Percentiles rank a stretch among this genome's conserved stretches.
phyloP scores from a whole-genome alignment of 495 filamentous ascomycete genomes.

The Chlorociboria aeruginascens region DNA sequence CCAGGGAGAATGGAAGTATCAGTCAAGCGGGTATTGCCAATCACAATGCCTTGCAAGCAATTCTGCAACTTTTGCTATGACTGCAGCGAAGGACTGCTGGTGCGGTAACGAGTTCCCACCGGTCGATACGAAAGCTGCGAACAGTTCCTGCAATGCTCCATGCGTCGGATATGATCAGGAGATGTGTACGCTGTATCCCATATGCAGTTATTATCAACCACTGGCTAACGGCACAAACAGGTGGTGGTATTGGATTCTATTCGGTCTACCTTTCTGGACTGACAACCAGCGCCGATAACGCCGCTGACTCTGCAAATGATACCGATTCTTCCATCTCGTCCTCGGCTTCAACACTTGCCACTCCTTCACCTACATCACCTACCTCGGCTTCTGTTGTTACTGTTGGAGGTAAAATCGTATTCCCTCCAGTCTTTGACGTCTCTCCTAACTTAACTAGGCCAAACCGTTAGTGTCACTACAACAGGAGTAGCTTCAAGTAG shows the following conservation, averaged over 20 bases:
- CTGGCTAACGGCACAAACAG: slow-evolving; percentile 29
- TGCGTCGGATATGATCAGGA: slow-evolving; percentile 43
- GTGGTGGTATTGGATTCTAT: slow-evolving; percentile 35
- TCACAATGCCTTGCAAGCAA: slow-evolving; percentile 21
- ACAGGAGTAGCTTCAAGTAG: slow-evolving; percentile 1
- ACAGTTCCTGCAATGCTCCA: slow-evolving; percentile 37
- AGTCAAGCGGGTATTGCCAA: slow-evolving; percentile 30
- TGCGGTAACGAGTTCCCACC: slow-evolving; percentile 52
- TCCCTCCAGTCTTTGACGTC: background rate
- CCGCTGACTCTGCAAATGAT: background rate
- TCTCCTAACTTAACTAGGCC: slow-evolving; percentile 2
- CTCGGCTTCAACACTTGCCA: slow-evolving; percentile 14
- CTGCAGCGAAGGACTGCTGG: slow-evolving; percentile 37
- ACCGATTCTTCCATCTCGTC: slow-evolving; percentile 10
- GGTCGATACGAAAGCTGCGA: slow-evolving; percentile 28
- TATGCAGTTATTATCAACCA: background rate
- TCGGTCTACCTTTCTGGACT: slow-evolving; percentile 42
- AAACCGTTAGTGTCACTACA: slow-evolving; percentile 24
- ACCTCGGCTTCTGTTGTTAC: slow-evolving; percentile 16
- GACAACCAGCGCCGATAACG: slow-evolving; percentile 20
- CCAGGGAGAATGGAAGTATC: slow-evolving; percentile 24
- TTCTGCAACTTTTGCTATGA: slow-evolving; percentile 28
- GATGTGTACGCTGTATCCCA: slow-evolving; percentile 40
- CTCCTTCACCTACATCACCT: slow-evolving; percentile 4
- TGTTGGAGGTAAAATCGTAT: slow-evolving; percentile 11